Evolutionary conservation across 805 yeast genomes (phyloP).

Genomic region (Nakazawaea holstii): DNA sequence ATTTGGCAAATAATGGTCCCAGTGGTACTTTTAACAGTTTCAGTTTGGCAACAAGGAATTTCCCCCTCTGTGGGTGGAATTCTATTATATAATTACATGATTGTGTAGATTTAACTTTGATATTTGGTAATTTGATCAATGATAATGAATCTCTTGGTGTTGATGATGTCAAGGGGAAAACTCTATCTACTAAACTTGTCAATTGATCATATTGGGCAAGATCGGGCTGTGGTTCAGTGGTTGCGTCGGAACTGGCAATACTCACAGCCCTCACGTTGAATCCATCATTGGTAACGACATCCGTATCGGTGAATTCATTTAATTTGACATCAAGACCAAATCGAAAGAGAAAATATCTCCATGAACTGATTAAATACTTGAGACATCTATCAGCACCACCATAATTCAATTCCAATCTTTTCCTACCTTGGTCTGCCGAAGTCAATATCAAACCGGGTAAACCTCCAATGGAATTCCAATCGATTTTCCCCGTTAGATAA

Average conservation of each 20-base stretch:
- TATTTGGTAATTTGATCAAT: slow-evolving; percentile 1
- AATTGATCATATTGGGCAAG: slow-evolving; percentile 12
- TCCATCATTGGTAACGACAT: slow-evolving; percentile 14
- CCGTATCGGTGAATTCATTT: slow-evolving; percentile 15
- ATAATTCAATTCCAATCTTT: slow-evolving; percentile 48
- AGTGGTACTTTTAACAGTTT: slow-evolving; percentile 60
- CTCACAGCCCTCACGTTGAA: slow-evolving; percentile 4
- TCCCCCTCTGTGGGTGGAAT: slow-evolving; percentile 68
- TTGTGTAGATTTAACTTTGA: slow-evolving; percentile 17
- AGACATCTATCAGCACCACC: slow-evolving; percentile 36
- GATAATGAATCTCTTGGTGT: background rate
- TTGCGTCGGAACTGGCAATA: background rate
- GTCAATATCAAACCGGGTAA: slow-evolving; percentile 86
- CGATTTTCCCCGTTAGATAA: slow-evolving; percentile 71
- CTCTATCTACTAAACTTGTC: slow-evolving; percentile 33
- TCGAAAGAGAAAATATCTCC: slow-evolving; percentile 86
- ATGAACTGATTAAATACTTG: slow-evolving; percentile 62
- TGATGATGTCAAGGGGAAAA: slow-evolving; percentile 42
- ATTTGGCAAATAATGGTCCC: slow-evolving; percentile 50
- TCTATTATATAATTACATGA: slow-evolving; percentile 67
- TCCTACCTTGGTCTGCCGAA: slow-evolving; percentile 69
- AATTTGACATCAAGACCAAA: slow-evolving; percentile 53
- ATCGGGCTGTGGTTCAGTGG: background rate
- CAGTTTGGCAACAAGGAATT: slow-evolving; percentile 65
- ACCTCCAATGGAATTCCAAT: slow-evolving; percentile 86